Percentiles rank a stretch among this genome's conserved stretches.
These are phyloP conservation scores for apple (Malus domestica) DNA, from an alignment of 306 rosid genomes.

Conservation along the genomic window ASM211411v1 NC_041798.1:40312501-40313000, in stretches of 20 bases:
- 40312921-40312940: neutral
- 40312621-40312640: neutral
- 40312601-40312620: too few relatives aligned
- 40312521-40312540: too few relatives aligned
- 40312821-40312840: constrained; percentile 16
- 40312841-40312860: constrained; percentile 37
- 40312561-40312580: too few relatives aligned
- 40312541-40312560: too few relatives aligned
- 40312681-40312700: neutral
- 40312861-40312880: constrained; percentile 6
- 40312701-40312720: too few relatives aligned
- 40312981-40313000: too few relatives aligned
- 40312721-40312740: constrained; percentile 20
- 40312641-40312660: constrained; percentile 44
- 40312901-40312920: constrained; percentile 13
- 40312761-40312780: constrained; percentile 43
- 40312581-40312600: too few relatives aligned
- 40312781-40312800: constrained; percentile 42
- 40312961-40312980: too few relatives aligned
- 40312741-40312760: constrained; percentile 28
- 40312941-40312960: neutral
- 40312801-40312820: constrained; percentile 3
- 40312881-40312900: neutral
- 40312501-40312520: too few relatives aligned
- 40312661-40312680: constrained; percentile 38